Base-by-base conservation (phyloP, 2,329 filamentous ascomycete species). In the Boeremia lycopersici region DNA sequence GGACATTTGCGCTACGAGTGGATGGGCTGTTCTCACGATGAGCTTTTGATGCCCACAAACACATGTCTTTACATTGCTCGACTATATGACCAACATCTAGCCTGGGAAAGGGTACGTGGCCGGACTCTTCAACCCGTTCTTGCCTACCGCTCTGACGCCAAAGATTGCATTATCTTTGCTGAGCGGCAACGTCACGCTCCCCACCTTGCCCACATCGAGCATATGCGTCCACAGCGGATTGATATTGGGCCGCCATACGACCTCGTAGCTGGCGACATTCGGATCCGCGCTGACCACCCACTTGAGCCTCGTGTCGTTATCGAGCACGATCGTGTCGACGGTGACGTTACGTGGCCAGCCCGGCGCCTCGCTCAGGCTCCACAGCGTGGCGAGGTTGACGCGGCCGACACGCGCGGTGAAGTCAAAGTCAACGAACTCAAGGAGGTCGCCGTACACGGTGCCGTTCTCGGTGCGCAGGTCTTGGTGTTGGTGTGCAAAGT, bases 81-180 rank as follows among this genome's bases (percentile, higher is more conserved):
- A 2, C 31, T 33, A 33, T 6, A 23, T 33, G 11, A 13, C 12
- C 31, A 13, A 13, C n/a, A 33, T 33, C 34, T 33, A 69, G 2
- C 61, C 67, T 3, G 78, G 74, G 53, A 78, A 72, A 3, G 78
- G 78, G 61, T 77, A 79, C 2, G 76, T 75, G 46, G 79, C 80
- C 4, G 79, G 79, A 64, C 78, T 81, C 70, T 77, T 81, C 51
- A 77, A 79, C n/a, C 81, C 81, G 65, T 81, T 79, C 54, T 61
- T 74, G 0, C 80, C 80, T 4, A 82, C 79, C 17, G 81, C 76
- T 58, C 83, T 72, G 0, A 86, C 75, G 0, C 84, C 83, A 70
- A 86, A 84, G 23, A 83, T 78, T 11, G 83, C 80, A 70, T 84
- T 83, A 57, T 86, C 84, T 70, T 85, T 85, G 50, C 78, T 81